Percentiles rank a stretch among this genome's conserved stretches.
phyloP scores from a whole-genome alignment of 2,329 filamentous ascomycete genomes.

The Leptographium wingfieldii region DNA sequence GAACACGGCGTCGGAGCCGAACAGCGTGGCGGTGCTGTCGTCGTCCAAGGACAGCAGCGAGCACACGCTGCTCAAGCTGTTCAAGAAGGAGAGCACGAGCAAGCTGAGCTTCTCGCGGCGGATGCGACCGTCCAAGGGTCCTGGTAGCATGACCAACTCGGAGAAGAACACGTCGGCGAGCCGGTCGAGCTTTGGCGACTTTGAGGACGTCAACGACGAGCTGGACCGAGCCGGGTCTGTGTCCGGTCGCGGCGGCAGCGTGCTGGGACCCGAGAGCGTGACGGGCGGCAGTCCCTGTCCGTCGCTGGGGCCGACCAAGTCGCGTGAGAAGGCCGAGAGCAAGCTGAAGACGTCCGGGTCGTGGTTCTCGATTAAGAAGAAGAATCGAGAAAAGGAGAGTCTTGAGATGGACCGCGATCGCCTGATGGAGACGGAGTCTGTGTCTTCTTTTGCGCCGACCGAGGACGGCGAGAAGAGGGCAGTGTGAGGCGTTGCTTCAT shows the following conservation, averaged over 20 bases:
- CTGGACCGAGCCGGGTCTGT: not conserved
- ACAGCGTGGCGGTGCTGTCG: slow-evolving; percentile 27
- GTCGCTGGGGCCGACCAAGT: slow-evolving; percentile 38
- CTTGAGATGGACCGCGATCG: slow-evolving; percentile 35
- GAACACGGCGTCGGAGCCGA: slow-evolving; percentile 42
- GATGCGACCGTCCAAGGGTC: slow-evolving; percentile 34
- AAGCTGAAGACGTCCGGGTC: slow-evolving; percentile 32
- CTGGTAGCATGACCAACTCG: slow-evolving; percentile 42
- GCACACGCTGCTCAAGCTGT: slow-evolving; percentile 50
- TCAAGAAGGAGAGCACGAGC: slow-evolving; percentile 52
- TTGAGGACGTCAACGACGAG: slow-evolving; percentile 29
- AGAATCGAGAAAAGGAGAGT: slow-evolving; percentile 44
- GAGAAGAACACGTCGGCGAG: slow-evolving; percentile 44
- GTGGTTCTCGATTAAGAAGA: slow-evolving; percentile 49
- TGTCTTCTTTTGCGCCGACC: slow-evolving; percentile 6
- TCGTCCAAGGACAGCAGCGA: slow-evolving; percentile 27
- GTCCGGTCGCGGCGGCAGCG: not conserved
- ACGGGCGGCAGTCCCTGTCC: slow-evolving; percentile 40
- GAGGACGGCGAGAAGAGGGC: slow-evolving; percentile 7
- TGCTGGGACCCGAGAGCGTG: slow-evolving; percentile 37
- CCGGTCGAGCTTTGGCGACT: slow-evolving; percentile 44
- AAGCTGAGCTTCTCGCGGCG: slow-evolving; percentile 52
- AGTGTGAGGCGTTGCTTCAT: not conserved
- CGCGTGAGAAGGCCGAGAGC: slow-evolving; percentile 22
- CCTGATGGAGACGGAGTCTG: slow-evolving; percentile 9